Conservation (phyloP, 176 grass and related monocot species). For the Rhynchospora pubera region DNA sequence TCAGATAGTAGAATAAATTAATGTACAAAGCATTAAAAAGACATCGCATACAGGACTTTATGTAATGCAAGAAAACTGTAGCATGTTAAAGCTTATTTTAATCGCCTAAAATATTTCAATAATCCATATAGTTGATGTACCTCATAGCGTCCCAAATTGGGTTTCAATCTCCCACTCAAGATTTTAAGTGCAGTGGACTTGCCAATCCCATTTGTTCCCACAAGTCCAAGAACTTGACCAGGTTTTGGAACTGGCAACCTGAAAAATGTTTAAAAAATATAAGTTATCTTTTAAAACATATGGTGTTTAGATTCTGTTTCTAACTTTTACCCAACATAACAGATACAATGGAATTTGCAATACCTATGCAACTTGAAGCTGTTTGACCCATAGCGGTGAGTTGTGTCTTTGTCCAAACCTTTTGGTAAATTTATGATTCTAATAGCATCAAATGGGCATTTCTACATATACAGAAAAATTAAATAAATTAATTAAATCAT, state of each 20-base stretch:
- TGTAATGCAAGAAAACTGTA: background rate
- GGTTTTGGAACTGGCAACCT: conserved; percentile 91
- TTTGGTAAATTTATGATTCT: conserved; percentile 95
- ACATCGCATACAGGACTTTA: background rate
- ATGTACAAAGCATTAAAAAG: conserved; percentile 16
- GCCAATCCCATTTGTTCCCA: conserved; percentile 90
- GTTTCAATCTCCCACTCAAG: conserved; percentile 86
- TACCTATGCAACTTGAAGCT: conserved; percentile 96
- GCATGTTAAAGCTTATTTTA: background rate
- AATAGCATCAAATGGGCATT: conserved; percentile 96
- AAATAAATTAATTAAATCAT: background rate
- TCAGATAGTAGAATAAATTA: background rate
- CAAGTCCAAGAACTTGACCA: conserved; percentile 84
- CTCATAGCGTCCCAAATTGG: conserved; percentile 87
- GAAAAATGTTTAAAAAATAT: background rate
- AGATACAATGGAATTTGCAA: background rate
- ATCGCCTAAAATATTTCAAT: too few species aligned
- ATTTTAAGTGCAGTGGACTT: conserved; percentile 94
- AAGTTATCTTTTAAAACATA: conserved; percentile 2
- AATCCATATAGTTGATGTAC: conserved; percentile 28
- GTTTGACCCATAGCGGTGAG: conserved; percentile 89
- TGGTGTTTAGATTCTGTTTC: background rate
- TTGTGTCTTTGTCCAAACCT: conserved; percentile 85
- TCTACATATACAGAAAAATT: conserved; percentile 36
- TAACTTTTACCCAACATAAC: background rate